These are phyloP conservation scores for Buddleja alternifolia DNA, from an alignment of 257 asterid species.

Conservation along the genomic window DNA sequence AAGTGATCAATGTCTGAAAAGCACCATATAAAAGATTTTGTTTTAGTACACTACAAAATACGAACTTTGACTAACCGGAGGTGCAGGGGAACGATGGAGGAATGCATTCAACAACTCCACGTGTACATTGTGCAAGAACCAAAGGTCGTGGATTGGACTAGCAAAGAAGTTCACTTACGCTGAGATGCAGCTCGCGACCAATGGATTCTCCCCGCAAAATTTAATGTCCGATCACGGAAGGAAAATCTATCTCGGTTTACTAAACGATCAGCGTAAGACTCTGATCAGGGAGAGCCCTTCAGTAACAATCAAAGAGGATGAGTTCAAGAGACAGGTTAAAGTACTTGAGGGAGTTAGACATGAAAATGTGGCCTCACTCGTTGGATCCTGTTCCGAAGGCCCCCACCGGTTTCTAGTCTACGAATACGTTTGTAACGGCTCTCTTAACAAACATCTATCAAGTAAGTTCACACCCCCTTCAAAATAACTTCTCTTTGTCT, in stretches of 20 bases:
- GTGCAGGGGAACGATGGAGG: conserved; percentile 33
- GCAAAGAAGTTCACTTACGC: conserved; percentile 45
- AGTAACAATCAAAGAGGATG: conserved; percentile 43
- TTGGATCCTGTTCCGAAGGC: conserved; percentile 59
- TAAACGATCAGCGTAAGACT: conserved; percentile 43
- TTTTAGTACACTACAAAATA: neutral
- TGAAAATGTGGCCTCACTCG: conserved; percentile 47
- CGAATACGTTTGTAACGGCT: conserved; percentile 54
- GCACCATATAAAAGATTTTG: neutral
- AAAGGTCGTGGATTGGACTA: conserved; percentile 34
- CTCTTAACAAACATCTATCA: conserved; percentile 49
- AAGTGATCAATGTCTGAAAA: conserved; percentile 17
- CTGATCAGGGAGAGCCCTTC: conserved; percentile 53
- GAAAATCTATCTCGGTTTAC: conserved; percentile 39
- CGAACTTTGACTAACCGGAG: neutral
- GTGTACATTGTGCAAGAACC: conserved; percentile 44
- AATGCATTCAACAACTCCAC: conserved; percentile 20
- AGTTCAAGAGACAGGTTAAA: conserved; percentile 41
- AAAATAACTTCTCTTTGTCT: neutral
- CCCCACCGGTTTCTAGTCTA: conserved; percentile 49
- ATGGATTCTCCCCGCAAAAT: conserved; percentile 43
- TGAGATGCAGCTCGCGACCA: conserved; percentile 51
- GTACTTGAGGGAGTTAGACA: conserved; percentile 45
- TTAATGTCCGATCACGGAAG: conserved; percentile 33
- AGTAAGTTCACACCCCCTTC: conserved; percentile 27